Evolutionary conservation across 1,139 yeast species (phyloP).

Genomic region (Pichia sp.): DNA sequence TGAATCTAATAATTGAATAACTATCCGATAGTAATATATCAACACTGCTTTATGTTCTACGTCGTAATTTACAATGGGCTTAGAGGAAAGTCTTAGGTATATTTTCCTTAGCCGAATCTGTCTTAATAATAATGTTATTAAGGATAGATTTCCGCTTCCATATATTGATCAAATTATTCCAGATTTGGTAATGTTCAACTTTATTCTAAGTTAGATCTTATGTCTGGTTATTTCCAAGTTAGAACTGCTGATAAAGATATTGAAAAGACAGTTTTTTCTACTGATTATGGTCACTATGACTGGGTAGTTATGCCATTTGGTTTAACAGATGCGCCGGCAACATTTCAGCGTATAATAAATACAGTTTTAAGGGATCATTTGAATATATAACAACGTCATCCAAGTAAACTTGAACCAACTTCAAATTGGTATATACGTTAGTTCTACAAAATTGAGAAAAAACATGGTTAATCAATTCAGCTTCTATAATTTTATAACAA

Average conservation of each 20-base stretch:
- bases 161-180: conserved; percentile 1
- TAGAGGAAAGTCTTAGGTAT: too few species aligned
- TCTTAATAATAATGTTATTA: conserved; percentile 22
- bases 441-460: too few species aligned
- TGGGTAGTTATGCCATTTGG: conserved; percentile 25
- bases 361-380: conserved; percentile 12
- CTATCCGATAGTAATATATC: too few species aligned
- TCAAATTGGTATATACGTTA: too few species aligned
- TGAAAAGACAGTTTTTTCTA: conserved; percentile 6
- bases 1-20: too few species aligned
- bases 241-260: conserved; percentile 14
- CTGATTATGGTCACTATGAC: conserved; percentile 16
- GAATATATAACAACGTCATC: too few species aligned
- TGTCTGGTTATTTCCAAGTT: conserved; percentile 20
- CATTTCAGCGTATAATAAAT: conserved; percentile 19
- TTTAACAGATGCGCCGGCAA: conserved; percentile 18
- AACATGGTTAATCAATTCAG: too few species aligned
- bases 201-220: conserved; percentile 19
- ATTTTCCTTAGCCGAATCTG: too few species aligned
- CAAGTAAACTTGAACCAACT: too few species aligned
- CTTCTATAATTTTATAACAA: too few species aligned
- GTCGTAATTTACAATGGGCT: too few species aligned
- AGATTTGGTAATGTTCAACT: conserved; percentile 2
- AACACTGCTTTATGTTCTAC: too few species aligned
- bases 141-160: conserved; percentile 26